Evolutionary conservation across 192 early-diverging fungal genomes (phyloP).

Genomic region (Phycomyces nitens): DNA sequence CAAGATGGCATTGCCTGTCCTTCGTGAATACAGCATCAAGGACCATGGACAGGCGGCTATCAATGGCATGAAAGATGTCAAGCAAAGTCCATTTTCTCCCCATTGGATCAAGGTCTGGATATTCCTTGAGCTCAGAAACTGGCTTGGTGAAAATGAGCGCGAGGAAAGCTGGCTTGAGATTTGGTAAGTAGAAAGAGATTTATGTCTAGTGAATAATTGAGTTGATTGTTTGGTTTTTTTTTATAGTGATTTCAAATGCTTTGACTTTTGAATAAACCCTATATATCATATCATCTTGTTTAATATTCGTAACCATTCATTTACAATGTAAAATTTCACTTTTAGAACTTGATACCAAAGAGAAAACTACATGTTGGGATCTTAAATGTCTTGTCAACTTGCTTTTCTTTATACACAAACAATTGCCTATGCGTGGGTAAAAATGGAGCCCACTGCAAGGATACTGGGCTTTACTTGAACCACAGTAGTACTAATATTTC

Average conservation of each 20-base stretch:
- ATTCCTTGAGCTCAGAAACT: conserved; percentile 55
- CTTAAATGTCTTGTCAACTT: no score
- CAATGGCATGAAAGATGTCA: conserved; percentile 40
- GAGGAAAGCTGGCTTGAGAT: conserved; percentile 36
- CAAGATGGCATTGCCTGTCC: conserved; percentile 71
- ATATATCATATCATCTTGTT: not conserved
- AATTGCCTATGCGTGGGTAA: no score
- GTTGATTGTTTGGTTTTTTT: not conserved
- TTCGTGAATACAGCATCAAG: conserved; percentile 56
- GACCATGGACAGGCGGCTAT: conserved; percentile 45
- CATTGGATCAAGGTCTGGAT: conserved; percentile 65
- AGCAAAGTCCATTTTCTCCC: conserved; percentile 35
- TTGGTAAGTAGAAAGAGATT: conserved; percentile 25
- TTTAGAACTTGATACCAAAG: no score
- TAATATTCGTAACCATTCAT: no score
- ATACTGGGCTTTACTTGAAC: no score
- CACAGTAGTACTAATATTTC: no score
- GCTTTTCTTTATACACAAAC: no score
- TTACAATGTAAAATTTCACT: no score
- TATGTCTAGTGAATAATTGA: not conserved
- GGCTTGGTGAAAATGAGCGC: conserved; percentile 31
- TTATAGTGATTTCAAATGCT: conserved; percentile 1
- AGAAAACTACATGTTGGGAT: no score
- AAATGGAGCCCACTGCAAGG: no score
- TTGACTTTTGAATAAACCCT: not conserved